Conservation (phyloP, 2,329 filamentous ascomycete species). For the Exophiala bonariae region DNA sequence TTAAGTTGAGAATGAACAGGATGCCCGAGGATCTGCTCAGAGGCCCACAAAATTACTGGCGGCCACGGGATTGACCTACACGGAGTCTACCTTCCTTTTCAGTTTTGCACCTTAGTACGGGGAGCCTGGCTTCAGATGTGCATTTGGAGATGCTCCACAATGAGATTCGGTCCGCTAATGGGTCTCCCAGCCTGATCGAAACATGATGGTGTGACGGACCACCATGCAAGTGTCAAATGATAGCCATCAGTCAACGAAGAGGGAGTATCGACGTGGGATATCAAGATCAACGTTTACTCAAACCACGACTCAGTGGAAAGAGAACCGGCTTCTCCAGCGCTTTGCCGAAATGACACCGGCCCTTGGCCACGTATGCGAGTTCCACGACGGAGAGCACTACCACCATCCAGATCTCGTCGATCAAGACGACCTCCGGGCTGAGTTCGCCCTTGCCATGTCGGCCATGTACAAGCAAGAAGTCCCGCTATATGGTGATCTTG, state of each 20-base stretch:
- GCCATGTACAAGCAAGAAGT: background rate
- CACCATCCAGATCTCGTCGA: background rate
- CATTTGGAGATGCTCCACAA: background rate
- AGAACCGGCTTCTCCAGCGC: background rate
- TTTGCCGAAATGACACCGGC: background rate
- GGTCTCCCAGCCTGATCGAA: background rate
- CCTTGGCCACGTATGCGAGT: background rate
- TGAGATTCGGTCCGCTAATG: background rate
- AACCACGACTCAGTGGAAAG: background rate
- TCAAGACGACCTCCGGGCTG: background rate
- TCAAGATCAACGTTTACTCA: background rate
- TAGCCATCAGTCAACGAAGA: background rate
- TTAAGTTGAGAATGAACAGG: background rate
- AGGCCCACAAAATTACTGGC: background rate
- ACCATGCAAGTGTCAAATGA: background rate
- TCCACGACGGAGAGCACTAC: background rate
- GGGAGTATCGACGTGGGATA: background rate
- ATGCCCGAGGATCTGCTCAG: background rate
- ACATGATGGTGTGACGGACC: no score
- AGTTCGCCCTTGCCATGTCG: background rate
- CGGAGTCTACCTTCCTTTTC: background rate
- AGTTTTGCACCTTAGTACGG: background rate
- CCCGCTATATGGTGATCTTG: background rate
- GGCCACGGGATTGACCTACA: background rate
- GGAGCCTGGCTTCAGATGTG: background rate